Evolutionary conservation across 768 basidiomycete genomes (phyloP), one percentile per base, ranked within the genome.

Genomic region (Cubamyces sp.): DNA sequence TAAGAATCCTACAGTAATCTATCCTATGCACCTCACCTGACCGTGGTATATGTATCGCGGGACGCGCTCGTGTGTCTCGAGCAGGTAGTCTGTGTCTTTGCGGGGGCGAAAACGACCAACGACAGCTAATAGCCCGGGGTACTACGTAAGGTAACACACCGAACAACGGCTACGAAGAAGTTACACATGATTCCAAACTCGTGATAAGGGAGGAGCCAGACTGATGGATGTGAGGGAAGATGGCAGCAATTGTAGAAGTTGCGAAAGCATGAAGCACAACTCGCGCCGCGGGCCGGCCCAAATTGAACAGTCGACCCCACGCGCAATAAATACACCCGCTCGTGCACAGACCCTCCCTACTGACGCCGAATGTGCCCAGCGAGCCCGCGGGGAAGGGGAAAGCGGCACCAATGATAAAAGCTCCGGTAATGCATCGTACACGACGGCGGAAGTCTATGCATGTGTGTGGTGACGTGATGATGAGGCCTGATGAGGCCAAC

Each of bases 371-470:
- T 30, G 21, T 21, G 16, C 41, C 57, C 23, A 57, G 34, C 19
- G 34, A 54, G 21, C n/a, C 46, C 52, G 41, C 19, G 23, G 16
- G n/a, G 21, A 34, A 18, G 11, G 47, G 43, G 16, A 26, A 21
- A 52, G 54, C 48, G 21, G 46, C 34, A 25, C 42, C 34, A 18
- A 9, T 54, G 37, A 21, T 21, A n/a, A 49, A 30, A 41, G 57
- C 49, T 58, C 63, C 54, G 43, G 42, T 14, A 26, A 37, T 40
- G 49, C 47, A 64, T 53, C 54, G 58, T 64, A 64, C 54, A 64
- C 58, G 54, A 59, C 49, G 56, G 43, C 37, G 57, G 15, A 34
- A 37, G 49, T 62, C 61, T 50, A 64, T 43, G 49, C 43, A 60
- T 59, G 28, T 25, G 54, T 59, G 57, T 30, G 52, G 45, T 48